These are phyloP conservation scores for Colletotrichum somersetense DNA, from an alignment of 2,329 filamentous ascomycete genomes.

Conservation along the genomic window DNA sequence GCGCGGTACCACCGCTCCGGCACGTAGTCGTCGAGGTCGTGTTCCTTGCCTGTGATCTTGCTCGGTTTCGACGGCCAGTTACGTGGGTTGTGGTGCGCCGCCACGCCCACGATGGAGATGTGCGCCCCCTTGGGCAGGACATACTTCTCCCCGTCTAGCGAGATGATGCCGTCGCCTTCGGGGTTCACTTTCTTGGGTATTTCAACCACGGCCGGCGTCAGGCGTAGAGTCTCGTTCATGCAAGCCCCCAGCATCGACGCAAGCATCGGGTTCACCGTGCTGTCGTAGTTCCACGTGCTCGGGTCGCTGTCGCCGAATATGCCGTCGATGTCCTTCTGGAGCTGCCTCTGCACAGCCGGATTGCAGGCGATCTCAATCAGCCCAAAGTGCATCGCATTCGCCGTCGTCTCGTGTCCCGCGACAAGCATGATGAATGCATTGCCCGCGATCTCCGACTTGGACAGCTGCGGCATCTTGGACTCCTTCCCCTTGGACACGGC, in stretches of 20 bases:
- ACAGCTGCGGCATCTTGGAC: constrained; percentile 56
- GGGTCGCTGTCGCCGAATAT: constrained; percentile 71
- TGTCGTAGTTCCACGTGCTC: constrained; percentile 78
- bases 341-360: constrained; percentile 70
- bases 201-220: constrained; percentile 77
- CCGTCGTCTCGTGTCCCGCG: constrained; percentile 85
- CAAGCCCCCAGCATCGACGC: constrained; percentile 79
- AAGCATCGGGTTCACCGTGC: constrained; percentile 73
- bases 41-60: constrained; percentile 54
- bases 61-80: constrained; percentile 75
- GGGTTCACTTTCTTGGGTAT: constrained; percentile 76
- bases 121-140: constrained; percentile 68
- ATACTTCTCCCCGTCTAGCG: constrained; percentile 68
- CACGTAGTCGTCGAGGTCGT: constrained; percentile 76
- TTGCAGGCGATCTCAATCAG: constrained; percentile 76
- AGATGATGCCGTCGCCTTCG: constrained; percentile 67
- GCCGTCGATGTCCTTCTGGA: constrained; percentile 78
- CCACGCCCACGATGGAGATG: constrained; percentile 68
- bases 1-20: constrained; percentile 79
- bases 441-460: constrained; percentile 75
- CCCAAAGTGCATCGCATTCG: constrained; percentile 79
- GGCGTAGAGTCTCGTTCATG: constrained; percentile 81
- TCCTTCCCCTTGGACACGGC: constrained; percentile 39
- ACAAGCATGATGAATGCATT: constrained; percentile 78
- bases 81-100: constrained; percentile 75